Evolutionary conservation across 306 rosid genomes (phyloP), one percentile per base, ranked within the genome.

Genomic region (Sicyos baderoa): DNA sequence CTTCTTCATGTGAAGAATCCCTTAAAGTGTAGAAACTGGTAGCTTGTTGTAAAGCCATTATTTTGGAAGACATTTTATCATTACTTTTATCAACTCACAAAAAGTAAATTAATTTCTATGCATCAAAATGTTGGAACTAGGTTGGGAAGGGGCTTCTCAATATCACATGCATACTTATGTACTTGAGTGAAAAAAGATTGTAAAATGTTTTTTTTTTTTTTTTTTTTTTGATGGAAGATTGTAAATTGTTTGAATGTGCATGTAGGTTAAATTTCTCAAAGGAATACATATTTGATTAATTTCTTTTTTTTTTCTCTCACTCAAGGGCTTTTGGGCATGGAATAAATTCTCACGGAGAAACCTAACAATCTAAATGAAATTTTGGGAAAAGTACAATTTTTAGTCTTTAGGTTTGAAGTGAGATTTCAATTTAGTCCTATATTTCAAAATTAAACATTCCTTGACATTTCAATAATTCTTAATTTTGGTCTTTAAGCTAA

Each of bases 301-400:
- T 5, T 29, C 35, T 29, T 29, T 29, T 40, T 5, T 37, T 37
- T 1, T 37, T 60, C 23, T 42, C 9, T 11, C 9, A 17, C 69
- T 40, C 5, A 63, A 63, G 51, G 17, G 19, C 10, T 60, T 63
- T 40, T 63, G 52, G 32, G 29, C 19, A 17, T 63, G 52, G 52
- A 63, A 63, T 63, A 63, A 42, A 63, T 63, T 40, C 52, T 63
- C 70, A 42, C 70, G 27, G 42, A 63, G 11, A 42, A 42, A 29
- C 35, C 35, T 29, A 29, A 29, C 35, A 29, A 63, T 51, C 70
- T 63, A 63, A 63, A 63, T 22, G 70, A 51, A 42, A 12, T 44
- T 63, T 44, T n/a, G n/a, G n/a, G n/a, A n/a, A n/a, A n/a, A n/a
- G n/a, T n/a, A n/a, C n/a, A n/a, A n/a, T n/a, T n/a, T n/a, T n/a